Conservation (phyloP, 2,329 filamentous ascomycete genomes). For the Colletotrichum sublineola region DNA sequence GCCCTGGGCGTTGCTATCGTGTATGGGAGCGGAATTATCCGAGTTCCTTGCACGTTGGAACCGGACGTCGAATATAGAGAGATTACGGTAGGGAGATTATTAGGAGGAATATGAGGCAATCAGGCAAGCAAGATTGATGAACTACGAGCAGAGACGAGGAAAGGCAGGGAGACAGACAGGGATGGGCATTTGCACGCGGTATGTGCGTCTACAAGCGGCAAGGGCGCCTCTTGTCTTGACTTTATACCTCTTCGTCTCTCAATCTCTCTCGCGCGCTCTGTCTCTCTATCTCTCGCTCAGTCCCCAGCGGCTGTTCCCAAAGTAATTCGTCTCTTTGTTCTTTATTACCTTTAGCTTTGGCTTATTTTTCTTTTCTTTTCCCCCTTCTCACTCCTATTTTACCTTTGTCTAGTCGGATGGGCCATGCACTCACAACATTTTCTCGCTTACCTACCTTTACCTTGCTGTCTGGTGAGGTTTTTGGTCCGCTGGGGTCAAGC, state of each 20-base stretch:
- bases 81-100: constrained; percentile 1
- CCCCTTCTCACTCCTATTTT: not conserved
- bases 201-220: constrained; percentile 38
- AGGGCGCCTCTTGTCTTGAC: constrained; percentile 26
- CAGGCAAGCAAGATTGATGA: constrained; percentile 11
- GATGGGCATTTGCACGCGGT: constrained; percentile 17
- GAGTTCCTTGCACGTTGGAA: not conserved
- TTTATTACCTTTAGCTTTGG: not conserved
- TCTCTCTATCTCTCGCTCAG: not conserved
- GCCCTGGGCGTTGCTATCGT: not conserved
- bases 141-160: not conserved
- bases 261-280: not conserved
- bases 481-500: not conserved
- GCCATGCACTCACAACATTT: not conserved
- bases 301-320: not conserved
- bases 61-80: not conserved
- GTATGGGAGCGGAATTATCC: not conserved
- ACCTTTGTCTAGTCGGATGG: not conserved
- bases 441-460: not conserved
- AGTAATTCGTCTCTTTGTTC: not conserved
- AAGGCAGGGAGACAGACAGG: not conserved
- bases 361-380: not conserved
- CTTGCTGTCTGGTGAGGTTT: constrained; percentile 8
- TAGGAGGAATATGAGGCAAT: not conserved
- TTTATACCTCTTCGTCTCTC: not conserved